Conservation (phyloP, 2,329 filamentous ascomycete species). For the Epichloe sibirici region DNA sequence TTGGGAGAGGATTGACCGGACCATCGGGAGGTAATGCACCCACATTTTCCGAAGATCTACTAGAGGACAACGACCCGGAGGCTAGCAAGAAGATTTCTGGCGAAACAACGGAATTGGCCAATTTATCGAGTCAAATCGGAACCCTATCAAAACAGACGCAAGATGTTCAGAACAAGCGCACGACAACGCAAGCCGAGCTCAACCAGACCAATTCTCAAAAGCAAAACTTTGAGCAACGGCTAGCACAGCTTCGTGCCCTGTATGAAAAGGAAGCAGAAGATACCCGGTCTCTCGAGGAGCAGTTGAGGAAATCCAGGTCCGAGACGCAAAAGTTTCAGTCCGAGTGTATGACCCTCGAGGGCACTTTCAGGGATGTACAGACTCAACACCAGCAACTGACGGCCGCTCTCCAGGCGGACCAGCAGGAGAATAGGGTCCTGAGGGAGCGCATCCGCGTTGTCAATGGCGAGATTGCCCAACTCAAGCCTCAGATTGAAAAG, state of each 20-base stretch:
- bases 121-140: slow-evolving; percentile 89
- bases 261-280: slow-evolving; percentile 92
- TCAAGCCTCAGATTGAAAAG: slow-evolving; percentile 89
- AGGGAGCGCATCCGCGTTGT: slow-evolving; percentile 79
- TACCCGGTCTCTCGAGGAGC: slow-evolving; percentile 74
- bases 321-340: slow-evolving; percentile 77
- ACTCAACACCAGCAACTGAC: slow-evolving; percentile 68
- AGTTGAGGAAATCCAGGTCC: slow-evolving; percentile 59
- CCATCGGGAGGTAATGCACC: slow-evolving; percentile 58
- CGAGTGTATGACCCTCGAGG: slow-evolving; percentile 75
- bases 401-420: slow-evolving; percentile 67
- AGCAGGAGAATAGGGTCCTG: slow-evolving; percentile 73
- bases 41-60: slow-evolving; percentile 57
- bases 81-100: slow-evolving; percentile 77
- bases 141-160: slow-evolving; percentile 90
- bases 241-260: slow-evolving; percentile 72
- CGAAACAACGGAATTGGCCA: slow-evolving; percentile 86
- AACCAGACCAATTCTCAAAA: slow-evolving; percentile 76
- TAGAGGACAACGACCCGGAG: slow-evolving; percentile 84
- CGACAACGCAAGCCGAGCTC: slow-evolving; percentile 67
- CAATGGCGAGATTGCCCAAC: slow-evolving; percentile 69
- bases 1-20: slow-evolving; percentile 69
- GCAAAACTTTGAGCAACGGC: slow-evolving; percentile 78
- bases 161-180: slow-evolving; percentile 74
- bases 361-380: slow-evolving; percentile 67